Percentiles rank a stretch among this genome's conserved stretches.
Conservation (phyloP, 129 eudicot genomes). For the Escallonia herrerae region DNA sequence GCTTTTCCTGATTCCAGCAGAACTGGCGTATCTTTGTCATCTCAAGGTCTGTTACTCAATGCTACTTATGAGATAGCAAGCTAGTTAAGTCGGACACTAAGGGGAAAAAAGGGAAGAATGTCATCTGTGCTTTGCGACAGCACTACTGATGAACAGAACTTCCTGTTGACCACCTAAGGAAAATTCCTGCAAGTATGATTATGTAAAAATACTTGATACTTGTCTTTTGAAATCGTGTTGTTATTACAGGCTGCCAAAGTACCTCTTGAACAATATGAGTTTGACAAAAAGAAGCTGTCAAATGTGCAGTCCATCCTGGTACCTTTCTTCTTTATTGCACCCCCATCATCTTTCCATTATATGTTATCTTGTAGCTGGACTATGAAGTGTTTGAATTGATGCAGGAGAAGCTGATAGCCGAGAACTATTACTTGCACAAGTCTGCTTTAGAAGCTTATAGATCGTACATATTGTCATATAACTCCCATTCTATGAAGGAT, state of each 20-base stretch:
- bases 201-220: neutral
- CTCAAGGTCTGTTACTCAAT: constrained; percentile 33
- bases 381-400: neutral
- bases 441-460: constrained; percentile 54
- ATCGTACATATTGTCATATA: constrained; percentile 45
- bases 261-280: constrained; percentile 49
- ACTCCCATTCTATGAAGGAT: constrained; percentile 61
- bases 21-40: constrained; percentile 37
- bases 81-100: no score
- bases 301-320: constrained; percentile 58
- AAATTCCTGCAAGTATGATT: no score
- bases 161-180: neutral
- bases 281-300: constrained; percentile 35
- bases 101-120: no score
- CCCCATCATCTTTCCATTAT: neutral
- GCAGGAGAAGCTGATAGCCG: constrained; percentile 51
- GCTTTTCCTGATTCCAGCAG: constrained; percentile 56
- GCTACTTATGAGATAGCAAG: neutral
- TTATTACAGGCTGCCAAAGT: constrained; percentile 41
- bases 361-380: neutral
- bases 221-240: neutral
- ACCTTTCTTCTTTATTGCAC: constrained; percentile 2
- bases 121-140: neutral
- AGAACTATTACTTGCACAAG: constrained; percentile 39
- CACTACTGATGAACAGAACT: neutral